These are phyloP conservation scores for Nakazawaea laoshanensis DNA, from an alignment of 805 yeast species.

Conservation along the genomic window DNA sequence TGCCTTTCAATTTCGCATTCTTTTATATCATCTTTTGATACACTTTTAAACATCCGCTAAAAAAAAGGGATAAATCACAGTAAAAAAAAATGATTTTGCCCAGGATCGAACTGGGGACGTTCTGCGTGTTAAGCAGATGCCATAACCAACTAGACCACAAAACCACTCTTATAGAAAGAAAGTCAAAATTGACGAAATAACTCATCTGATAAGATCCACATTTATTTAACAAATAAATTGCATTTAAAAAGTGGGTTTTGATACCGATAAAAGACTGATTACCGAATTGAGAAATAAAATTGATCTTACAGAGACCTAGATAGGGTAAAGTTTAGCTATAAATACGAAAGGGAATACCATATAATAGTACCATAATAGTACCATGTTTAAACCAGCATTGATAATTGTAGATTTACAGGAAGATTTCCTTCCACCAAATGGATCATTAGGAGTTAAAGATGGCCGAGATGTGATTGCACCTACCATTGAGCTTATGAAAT, in stretches of 20 bases:
- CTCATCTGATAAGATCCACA: no score
- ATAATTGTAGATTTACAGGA: constrained; percentile 77
- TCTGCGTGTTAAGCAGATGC: constrained; percentile 99
- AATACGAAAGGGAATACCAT: no score
- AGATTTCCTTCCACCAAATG: constrained; percentile 76
- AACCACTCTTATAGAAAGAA: constrained; percentile 35
- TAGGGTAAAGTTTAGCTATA: no score
- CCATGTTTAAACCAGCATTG: constrained; percentile 36
- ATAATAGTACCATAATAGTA: no score
- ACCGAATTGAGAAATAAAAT: no score
- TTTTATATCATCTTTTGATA: no score
- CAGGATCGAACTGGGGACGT: constrained; percentile 99
- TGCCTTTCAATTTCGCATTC: no score
- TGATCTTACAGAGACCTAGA: no score
- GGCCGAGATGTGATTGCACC: constrained; percentile 53
- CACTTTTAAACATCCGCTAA: background rate
- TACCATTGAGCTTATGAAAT: constrained; percentile 34
- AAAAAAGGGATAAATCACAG: constrained; percentile 19
- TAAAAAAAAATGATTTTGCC: constrained; percentile 73
- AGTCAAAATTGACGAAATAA: background rate
- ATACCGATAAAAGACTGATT: no score
- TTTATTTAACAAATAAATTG: no score
- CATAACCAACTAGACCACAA: constrained; percentile 99
- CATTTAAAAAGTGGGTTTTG: no score
- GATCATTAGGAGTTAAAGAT: constrained; percentile 62